These are phyloP conservation scores for Clarireedia monteithiana DNA, from an alignment of 2,329 filamentous ascomycete species.

Conservation along the genomic window DNA sequence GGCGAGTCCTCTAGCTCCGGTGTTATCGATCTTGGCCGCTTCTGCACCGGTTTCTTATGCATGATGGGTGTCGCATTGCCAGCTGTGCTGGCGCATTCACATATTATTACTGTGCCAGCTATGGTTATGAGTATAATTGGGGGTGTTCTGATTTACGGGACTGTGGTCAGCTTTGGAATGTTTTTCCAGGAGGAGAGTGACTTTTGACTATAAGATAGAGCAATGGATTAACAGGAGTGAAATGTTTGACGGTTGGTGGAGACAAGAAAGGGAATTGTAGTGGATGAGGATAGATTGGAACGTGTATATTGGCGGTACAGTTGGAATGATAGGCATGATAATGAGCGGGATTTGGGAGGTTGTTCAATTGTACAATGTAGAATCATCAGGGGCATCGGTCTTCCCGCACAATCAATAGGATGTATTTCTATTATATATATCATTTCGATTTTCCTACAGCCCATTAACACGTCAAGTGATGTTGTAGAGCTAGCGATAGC, in stretches of 20 bases:
- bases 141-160: constrained; percentile 91
- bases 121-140: constrained; percentile 95
- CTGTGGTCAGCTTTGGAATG: constrained; percentile 95
- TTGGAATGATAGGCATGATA: not conserved
- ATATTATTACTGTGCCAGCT: constrained; percentile 72
- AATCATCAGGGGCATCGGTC: not conserved
- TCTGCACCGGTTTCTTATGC: constrained; percentile 90
- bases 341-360: not conserved
- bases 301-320: not conserved
- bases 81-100: constrained; percentile 77
- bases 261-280: not conserved
- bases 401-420: not conserved
- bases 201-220: not conserved
- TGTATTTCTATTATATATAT: not conserved
- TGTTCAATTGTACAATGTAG: not conserved
- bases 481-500: not conserved
- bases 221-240: not conserved
- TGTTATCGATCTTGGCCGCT: constrained; percentile 86
- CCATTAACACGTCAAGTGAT: not conserved
- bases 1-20: constrained; percentile 67
- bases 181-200: constrained; percentile 86
- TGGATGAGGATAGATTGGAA: not conserved
- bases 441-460: too few species aligned
- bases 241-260: not conserved
- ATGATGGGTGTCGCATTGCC: constrained; percentile 96